Base-by-base conservation (phyloP, 352 stramenopile genomes). In the Pythium monospermum region DNA sequence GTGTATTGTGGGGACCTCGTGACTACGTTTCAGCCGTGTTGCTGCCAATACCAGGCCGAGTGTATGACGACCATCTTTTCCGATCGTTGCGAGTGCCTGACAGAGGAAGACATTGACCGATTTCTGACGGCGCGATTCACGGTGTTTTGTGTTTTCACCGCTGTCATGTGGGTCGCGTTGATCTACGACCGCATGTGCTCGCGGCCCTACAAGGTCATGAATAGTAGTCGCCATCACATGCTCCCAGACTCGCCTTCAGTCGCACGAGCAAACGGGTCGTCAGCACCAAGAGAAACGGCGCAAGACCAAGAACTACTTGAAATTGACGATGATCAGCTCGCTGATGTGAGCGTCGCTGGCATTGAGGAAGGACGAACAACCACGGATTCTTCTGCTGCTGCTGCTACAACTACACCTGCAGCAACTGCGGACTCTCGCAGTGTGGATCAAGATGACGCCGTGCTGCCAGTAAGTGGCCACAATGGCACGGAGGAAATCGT, bases 31-130 rank as follows among this genome's bases (percentile, higher is more conserved):
- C 68, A 82, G 49, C 76, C 78, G 49, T 90, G 78, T 61, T 90
- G 78, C 70, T 90, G 78, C 53, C 40, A 69, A 35, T 87, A 75
- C 63, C 73, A 72, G 18, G 87, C 87, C 53, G 76, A 87, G 52
- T 90, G 78, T 53, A 83, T 82, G 60, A 86, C 72, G 27, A 87
- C 73, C 46, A 85, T 87, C 39, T 87, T 85, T 61, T 82, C 64
- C 7, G 64, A 86, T 59, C 63, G 55, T 15, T 90, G 78, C 63
- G 73, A 87, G 40, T 90, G 78, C 51, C 78, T 83, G 49, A 69
- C 83, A 47, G 75, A 68, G 50, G 68, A 59, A 0, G 63, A 79
- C 21, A 70, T 83, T 33, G 66, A 85, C 37, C 49, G 82, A 47
- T 79, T 86, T 27, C 61, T 89, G 58, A 77, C 71, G 49, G 79